Evolutionary conservation across 2,329 filamentous ascomycete genomes (phyloP).

Genomic region (Monilinia polystroma): DNA sequence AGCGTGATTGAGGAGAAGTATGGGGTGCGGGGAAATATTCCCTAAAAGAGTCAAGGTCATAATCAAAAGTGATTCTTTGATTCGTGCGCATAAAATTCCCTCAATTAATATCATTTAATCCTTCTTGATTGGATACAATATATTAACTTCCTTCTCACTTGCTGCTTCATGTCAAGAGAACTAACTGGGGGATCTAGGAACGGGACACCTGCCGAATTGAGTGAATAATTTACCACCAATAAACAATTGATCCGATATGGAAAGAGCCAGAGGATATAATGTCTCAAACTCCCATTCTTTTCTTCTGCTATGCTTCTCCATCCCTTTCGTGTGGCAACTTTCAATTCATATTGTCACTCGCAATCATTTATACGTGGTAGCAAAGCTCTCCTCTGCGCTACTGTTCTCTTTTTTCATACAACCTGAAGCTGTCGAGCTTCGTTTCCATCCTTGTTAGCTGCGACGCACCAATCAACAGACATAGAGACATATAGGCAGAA

Average conservation of each 20-base stretch:
- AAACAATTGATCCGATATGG: background rate
- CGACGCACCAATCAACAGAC: no score
- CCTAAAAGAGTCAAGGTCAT: background rate
- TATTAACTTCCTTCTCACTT: no score
- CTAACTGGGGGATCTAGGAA: background rate
- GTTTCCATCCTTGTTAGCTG: no score
- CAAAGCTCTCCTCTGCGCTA: background rate
- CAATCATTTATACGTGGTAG: background rate
- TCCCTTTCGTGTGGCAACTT: background rate
- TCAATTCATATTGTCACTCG: background rate
- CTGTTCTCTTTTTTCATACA: background rate
- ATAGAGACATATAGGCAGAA: background rate
- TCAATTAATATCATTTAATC: no score
- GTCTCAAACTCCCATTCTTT: background rate
- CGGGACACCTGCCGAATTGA: background rate
- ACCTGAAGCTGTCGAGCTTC: background rate
- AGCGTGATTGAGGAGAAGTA: background rate
- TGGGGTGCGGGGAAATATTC: background rate
- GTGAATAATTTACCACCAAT: constrained; percentile 9
- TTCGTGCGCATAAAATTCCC: background rate
- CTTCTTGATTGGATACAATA: background rate
- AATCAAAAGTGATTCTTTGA: background rate
- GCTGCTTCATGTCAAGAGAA: no score
- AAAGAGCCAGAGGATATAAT: constrained; percentile 8
- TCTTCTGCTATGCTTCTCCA: background rate